Evolutionary conservation across 2,329 filamentous ascomycete genomes (phyloP), one percentile per base, ranked within the genome.

Genomic region (Hypoxylon sp.): DNA sequence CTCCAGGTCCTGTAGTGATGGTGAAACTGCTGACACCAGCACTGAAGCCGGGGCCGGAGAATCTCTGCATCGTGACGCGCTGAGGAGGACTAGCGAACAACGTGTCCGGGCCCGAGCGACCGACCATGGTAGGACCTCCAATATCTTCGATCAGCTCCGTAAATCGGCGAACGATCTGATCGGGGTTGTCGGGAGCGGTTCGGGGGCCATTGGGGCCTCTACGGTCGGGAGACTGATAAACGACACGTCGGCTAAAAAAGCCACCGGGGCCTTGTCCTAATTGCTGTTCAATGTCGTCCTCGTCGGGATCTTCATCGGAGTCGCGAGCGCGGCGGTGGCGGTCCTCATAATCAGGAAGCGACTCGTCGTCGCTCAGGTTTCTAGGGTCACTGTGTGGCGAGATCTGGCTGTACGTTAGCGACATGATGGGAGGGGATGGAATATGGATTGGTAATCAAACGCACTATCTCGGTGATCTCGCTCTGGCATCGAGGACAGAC

Each of bases 381-480:
- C 89, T 83, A 8, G 89, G 89, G 65, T 92, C 89, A 66, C 85
- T 86, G 2, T 83, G 81, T 0, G 75, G 71, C 18, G 76, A 77
- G 17, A 87, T 72, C 84, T 87, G 48, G 24, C 7, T n/a, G 11
- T 26, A 26, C 26, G 65, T 78, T 56, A 74, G 57, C 29, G 4
- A 20, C 15, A 8, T 29, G 24, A 15, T 33, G 6, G 26, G 26
- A 29, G n/a, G n/a, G 9, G 4, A 15, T 21, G 11, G 9, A 4
- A 17, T 15, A 5, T 20, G 5, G 45, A n/a, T 40, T 26, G 11
- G 35, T 33, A 20, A 29, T 11, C 20, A 10, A 18, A 80, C 88
- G 70, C 79, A 96, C 93, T 67, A 98, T 92, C 77, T 99, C 93
- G 13, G 87, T 91, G 65, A 91, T 88, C 17, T 96, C 91, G 31